Base-by-base conservation (phyloP, 2,329 filamentous ascomycete genomes). In the Penicillium sp. region DNA sequence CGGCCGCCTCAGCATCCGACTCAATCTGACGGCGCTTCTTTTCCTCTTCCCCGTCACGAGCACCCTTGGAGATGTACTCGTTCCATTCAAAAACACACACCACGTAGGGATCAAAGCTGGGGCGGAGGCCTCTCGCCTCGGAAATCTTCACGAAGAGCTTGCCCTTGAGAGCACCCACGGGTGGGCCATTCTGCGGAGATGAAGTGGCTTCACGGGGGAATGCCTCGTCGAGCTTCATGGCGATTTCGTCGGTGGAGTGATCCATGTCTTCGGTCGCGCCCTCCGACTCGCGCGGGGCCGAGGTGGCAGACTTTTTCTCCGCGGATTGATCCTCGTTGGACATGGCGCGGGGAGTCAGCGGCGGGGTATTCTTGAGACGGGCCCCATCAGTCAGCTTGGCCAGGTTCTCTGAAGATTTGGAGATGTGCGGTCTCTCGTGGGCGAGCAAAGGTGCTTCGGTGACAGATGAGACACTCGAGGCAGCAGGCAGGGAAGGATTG, bases 1-100 rank as follows among this genome's bases (percentile, higher is more conserved):
- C 87, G 19, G 84, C 87, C 19, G 84, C 84, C 42, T 83, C 85
- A 47, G 85, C 81, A 56, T 72, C 54, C 70, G 76, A 51, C 76
- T 79, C 58, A 68, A 69, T 58, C 65, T 75, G 71, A 50, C 42
- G 75, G 59, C 83, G 79, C 30, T 82, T 76, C 30, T 85, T 83
- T 20, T 76, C 73, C 16, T 76, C 69, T 39, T 77, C 78, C 42
- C 80, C 76, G 39, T 72, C 73, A 50, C 83, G 80, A 9, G 90
- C 87, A 2, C 88, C 88, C 40, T 87, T 84, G 1, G 93, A 97
- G 40, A 98, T 95, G 56, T 94, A 84, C 65, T 98, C 93, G 60
- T 91, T 95, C 64, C 88, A 86, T 65, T 98, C 93, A 60, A 97
- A 98, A 17, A 96, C 90, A 43, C 87, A 94, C 8, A 98, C 89